These are phyloP conservation scores for Pichia phayaonensis DNA, from an alignment of 805 yeast genomes.

Conservation along the genomic window DNA sequence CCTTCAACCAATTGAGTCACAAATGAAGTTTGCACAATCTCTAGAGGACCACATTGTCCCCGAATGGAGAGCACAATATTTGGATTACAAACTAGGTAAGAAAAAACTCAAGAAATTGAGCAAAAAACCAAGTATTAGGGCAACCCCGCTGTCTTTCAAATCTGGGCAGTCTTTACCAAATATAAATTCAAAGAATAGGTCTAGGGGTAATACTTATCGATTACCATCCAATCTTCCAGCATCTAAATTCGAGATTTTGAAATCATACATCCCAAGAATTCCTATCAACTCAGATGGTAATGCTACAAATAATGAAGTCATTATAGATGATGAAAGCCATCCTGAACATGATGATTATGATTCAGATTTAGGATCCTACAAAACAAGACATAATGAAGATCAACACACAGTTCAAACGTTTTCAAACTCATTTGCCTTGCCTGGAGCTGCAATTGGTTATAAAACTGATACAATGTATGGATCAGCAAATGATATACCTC, in stretches of 20 bases:
- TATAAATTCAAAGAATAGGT: not conserved
- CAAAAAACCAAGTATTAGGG: slow-evolving; percentile 12
- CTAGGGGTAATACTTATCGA: not conserved
- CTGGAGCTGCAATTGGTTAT: slow-evolving; percentile 1
- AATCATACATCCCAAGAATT: not conserved
- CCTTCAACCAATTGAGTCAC: not conserved
- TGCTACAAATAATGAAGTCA: not conserved
- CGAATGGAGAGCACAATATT: slow-evolving; percentile 81
- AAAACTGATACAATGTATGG: not conserved
- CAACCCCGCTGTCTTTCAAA: not conserved
- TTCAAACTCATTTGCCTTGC: slow-evolving; percentile 4
- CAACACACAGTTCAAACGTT: not conserved
- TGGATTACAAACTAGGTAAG: slow-evolving; percentile 54
- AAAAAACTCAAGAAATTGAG: slow-evolving; percentile 29
- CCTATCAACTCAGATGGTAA: not conserved
- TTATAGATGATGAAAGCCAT: not conserved
- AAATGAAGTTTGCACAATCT: slow-evolving; percentile 66
- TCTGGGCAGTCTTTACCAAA: not conserved
- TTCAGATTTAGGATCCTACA: not conserved
- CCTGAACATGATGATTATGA: not conserved
- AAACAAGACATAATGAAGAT: not conserved
- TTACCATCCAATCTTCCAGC: not conserved
- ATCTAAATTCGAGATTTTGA: not conserved
- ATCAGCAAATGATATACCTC: not conserved
- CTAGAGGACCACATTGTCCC: slow-evolving; percentile 68